phyloP scores from a whole-genome alignment of 2,329 filamentous ascomycete species.

The Paraconiothyrium brasiliense region DNA sequence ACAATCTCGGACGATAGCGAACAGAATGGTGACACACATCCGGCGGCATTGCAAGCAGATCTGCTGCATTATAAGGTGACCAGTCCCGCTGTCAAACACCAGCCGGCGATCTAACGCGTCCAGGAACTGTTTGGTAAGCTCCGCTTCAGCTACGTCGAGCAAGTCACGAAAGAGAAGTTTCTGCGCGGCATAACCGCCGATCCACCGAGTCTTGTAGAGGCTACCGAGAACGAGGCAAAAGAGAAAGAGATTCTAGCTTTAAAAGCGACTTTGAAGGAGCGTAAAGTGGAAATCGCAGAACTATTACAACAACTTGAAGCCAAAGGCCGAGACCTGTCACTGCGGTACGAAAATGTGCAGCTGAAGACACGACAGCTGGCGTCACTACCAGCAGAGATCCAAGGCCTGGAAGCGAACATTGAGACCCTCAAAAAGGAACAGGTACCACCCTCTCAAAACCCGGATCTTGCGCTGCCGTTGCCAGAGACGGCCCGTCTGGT shows the following conservation, averaged over 20 bases:
- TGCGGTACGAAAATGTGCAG: conserved; percentile 65
- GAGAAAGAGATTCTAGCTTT: conserved; percentile 69
- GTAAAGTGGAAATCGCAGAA: conserved; percentile 80
- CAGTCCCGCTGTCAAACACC: not conserved
- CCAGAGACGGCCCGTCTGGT: conserved; percentile 54
- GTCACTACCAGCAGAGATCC: conserved; percentile 62
- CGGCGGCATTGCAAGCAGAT: conserved; percentile 82
- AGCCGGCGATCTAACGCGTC: not conserved
- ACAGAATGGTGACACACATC: conserved; percentile 70
- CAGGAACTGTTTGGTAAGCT: conserved; percentile 92
- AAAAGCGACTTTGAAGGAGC: conserved; percentile 79
- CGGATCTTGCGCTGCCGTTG: conserved; percentile 55
- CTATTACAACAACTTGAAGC: conserved; percentile 77
- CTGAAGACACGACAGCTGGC: conserved; percentile 62
- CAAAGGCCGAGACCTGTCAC: conserved; percentile 67
- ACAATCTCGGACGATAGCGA: conserved; percentile 75
- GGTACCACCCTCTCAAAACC: conserved; percentile 47
- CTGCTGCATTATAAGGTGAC: conserved; percentile 81
- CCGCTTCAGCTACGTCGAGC: conserved; percentile 96
- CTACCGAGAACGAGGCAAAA: conserved; percentile 73
- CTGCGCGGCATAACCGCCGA: conserved; percentile 91
- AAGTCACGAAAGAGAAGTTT: conserved; percentile 98
- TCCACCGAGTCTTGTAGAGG: conserved; percentile 83
- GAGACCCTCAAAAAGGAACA: conserved; percentile 54
- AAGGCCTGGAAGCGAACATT: conserved; percentile 61